Evolutionary conservation across 495 filamentous ascomycete genomes (phyloP), one percentile per base, ranked within the genome.

Genomic region (Penicillium crystallinum): DNA sequence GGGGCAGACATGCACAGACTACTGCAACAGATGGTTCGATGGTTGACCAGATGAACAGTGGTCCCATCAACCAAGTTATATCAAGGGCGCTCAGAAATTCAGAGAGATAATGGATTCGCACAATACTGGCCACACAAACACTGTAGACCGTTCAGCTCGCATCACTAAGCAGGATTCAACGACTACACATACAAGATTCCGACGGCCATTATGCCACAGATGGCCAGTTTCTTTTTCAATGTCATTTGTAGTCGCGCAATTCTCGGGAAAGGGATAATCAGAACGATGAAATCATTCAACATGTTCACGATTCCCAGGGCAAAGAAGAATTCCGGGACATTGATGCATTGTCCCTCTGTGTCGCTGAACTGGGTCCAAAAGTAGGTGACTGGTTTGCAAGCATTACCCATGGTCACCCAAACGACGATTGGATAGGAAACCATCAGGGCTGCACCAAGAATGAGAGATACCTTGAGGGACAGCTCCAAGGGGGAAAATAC

Each of bases 11-110:
- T 39, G 69, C 70, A 42, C 69, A 71, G 22, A 76, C 55, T 29
- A 75, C 70, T 25, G 68, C 73, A 22, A 75, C 56, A 6, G 62
- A 63, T 17, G 72, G 71, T 58, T 75, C 73, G 48, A 69, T 62
- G 37, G 66, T 68, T 4, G 72, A 72, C 65, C 72, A 71, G 31
- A 75, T 64, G 53, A 75, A 75, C 8, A 72, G 64, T 2, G 68
- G 60, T 36, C 63, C 66, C 61, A 70, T 68, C 22, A 61, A 45
- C 70, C 69, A 75, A 22, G 67, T 71, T 18, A 72, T 45, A 50
- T 75, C 72, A 5, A 52, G 21, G 3, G 66, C 55, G 6, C 61
- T 52, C 42, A 64, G 67, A 45, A 69, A 67, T 42, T 58, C 49
- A 53, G 62, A 58, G 31, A 70, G 66, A 43, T 67, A 62, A 37